Base-by-base conservation (phyloP, 2,329 filamentous ascomycete genomes). In the Ilyonectria mors-panacis region DNA sequence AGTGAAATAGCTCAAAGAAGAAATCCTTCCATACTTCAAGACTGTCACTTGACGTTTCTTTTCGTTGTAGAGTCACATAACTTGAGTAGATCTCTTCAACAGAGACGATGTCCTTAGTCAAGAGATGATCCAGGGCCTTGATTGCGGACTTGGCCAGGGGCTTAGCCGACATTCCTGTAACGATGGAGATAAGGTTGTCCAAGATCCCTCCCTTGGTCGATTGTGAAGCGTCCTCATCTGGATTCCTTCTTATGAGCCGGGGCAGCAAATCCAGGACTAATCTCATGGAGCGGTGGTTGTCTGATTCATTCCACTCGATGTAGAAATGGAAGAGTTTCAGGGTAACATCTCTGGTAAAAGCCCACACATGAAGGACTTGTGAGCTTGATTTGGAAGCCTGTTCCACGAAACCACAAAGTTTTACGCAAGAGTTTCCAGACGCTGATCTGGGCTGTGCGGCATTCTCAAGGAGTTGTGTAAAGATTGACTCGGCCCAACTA, bases 111-210 rank as follows among this genome's bases (percentile, higher is more conserved):
- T 83, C 81, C 77, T 92, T 94, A 54, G 84, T 81, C 4, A 94
- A 76, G 63, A 94, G 87, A 73, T 91, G 86, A 54, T 92, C 89
- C 42, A 94, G 81, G 17, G 87, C 87, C 74, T 91, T 90, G 67
- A 94, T 86, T 7, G 91, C 88, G 39, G 92, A 92, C 77, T 94
- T 94, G 45, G 90, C 89, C 58, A 91, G 84, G 10, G 90, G 87
- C 69, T 88, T 90, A 17, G 89, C 85, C 37, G 89, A 89, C 66
- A 88, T 85, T 63, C 88, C 86, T 23, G 86, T 84, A 47, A 93
- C 85, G 15, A 91, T 88, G 2, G 87, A 85, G 17, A 92, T 75
- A 7, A 91, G 83, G 6, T 82, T 86, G 28, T 84, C 78, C 17
- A 91, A 73, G 7, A 91, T 82, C 17, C 75, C 77, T 19, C 76